Conservation (phyloP, 1,284 basidiomycete species). For the Cryptococcus jaspeensis region DNA sequence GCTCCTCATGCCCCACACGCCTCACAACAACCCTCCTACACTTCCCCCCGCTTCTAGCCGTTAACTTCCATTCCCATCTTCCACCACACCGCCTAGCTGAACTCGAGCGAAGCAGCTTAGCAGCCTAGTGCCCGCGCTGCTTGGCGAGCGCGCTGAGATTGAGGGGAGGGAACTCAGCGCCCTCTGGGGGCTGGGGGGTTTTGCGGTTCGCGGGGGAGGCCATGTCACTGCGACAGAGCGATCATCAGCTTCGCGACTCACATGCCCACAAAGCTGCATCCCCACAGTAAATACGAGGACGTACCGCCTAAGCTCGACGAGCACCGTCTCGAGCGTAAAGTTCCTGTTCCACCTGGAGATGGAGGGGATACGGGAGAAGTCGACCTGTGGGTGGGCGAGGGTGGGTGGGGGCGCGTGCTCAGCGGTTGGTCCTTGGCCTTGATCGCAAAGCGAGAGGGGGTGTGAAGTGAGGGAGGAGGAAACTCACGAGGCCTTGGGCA, state of each 20-base stretch:
- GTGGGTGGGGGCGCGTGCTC: not conserved
- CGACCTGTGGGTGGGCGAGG: slow-evolving; percentile 57
- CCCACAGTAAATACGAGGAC: too few species aligned
- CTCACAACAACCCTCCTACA: too few species aligned
- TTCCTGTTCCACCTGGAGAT: slow-evolving; percentile 71
- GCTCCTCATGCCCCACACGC: too few species aligned
- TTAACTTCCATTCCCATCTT: not conserved
- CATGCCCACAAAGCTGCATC: too few species aligned
- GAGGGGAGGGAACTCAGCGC: slow-evolving; percentile 56
- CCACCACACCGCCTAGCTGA: not conserved
- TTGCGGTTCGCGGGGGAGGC: slow-evolving; percentile 86
- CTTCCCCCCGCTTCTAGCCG: not conserved
- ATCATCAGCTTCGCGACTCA: slow-evolving; percentile 7
- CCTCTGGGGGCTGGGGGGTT: slow-evolving; percentile 90
- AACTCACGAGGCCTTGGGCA: slow-evolving; percentile 61
- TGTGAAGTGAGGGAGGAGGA: not conserved
- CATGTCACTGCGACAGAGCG: slow-evolving; percentile 72
- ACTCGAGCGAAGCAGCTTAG: not conserved
- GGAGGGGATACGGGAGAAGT: slow-evolving; percentile 66
- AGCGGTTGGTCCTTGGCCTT: too few species aligned
- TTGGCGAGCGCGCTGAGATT: slow-evolving; percentile 44
- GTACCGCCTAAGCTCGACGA: slow-evolving; percentile 87
- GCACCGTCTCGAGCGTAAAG: slow-evolving; percentile 76
- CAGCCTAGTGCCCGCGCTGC: slow-evolving; percentile 31
- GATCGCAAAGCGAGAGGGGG: too few species aligned